Percentiles rank a stretch among this genome's conserved stretches.
phyloP scores from a whole-genome alignment of 2,329 filamentous ascomycete species.

The Eutypella sp. region DNA sequence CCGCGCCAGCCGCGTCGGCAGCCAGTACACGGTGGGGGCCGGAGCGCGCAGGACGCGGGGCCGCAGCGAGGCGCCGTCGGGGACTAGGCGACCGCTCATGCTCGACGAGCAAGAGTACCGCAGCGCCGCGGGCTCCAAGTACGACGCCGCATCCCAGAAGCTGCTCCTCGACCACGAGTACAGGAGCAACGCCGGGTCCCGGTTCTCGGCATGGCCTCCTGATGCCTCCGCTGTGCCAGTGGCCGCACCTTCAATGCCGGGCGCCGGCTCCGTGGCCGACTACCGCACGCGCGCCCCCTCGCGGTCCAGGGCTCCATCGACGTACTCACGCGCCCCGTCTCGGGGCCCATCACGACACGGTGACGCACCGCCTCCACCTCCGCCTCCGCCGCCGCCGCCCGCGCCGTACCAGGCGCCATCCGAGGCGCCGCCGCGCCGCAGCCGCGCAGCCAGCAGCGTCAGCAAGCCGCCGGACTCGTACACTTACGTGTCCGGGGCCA shows the following conservation, averaged over 20 bases:
- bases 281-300: not conserved
- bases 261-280: not conserved
- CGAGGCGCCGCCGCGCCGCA: not conserved
- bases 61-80: constrained; percentile 36
- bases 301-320: too few species aligned
- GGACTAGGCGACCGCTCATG: constrained; percentile 33
- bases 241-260: not conserved
- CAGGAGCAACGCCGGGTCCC: constrained; percentile 23
- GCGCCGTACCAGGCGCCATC: not conserved
- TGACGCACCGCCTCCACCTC: not conserved
- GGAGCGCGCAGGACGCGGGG: constrained; percentile 22
- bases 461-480: too few species aligned
- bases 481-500: too few species aligned
- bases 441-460: not conserved
- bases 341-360: too few species aligned
- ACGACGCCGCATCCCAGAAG: constrained; percentile 19
- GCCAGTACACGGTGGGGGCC: constrained; percentile 29
- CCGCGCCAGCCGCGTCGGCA: constrained; percentile 34
- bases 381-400: not conserved
- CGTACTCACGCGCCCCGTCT: too few species aligned
- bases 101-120: constrained; percentile 36
- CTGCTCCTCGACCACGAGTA: constrained; percentile 19
- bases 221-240: not conserved
- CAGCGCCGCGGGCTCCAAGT: constrained; percentile 35
- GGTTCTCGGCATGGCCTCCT: constrained; percentile 31